Evolutionary conservation across 495 filamentous ascomycete species (phyloP).

Genomic region (Podospora didyma): DNA sequence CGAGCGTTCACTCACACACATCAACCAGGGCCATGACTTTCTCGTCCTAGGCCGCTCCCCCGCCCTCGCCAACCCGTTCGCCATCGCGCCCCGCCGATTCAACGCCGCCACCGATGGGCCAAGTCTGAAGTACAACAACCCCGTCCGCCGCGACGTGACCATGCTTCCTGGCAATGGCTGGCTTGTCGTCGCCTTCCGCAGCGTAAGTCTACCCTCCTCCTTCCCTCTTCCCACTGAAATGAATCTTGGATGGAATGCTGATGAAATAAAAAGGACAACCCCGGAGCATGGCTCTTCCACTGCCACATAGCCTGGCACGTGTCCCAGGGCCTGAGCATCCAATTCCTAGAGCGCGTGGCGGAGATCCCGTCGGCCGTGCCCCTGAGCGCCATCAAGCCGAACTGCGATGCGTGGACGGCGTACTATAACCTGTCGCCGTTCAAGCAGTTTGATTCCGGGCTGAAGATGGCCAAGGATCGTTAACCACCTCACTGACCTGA

Average conservation of each 20-base stretch:
- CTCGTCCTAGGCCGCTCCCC: conserved; percentile 29
- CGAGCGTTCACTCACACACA: not conserved
- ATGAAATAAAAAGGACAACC: too few species aligned
- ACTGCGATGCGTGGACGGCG: conserved; percentile 15
- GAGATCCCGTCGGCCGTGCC: conserved; percentile 6
- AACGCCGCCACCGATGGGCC: conserved; percentile 13
- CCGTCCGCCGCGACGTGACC: conserved; percentile 34
- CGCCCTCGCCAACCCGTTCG: conserved; percentile 13
- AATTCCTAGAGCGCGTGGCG: conserved; percentile 23
- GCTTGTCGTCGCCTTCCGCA: conserved; percentile 34
- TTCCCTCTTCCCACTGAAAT: too few species aligned
- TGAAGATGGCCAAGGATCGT: too few species aligned
- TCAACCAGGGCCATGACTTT: conserved; percentile 14
- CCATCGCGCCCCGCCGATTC: conserved; percentile 21
- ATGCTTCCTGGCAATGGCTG: conserved; percentile 32
- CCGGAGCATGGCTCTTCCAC: conserved; percentile 33
- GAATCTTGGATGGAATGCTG: too few species aligned
- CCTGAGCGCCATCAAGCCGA: not conserved
- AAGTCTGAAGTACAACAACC: not conserved
- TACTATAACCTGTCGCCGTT: conserved; percentile 28
- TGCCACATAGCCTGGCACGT: conserved; percentile 50
- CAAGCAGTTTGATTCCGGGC: conserved; percentile 42
- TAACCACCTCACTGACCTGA: too few species aligned
- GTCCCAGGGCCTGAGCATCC: conserved; percentile 39
- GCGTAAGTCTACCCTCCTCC: too few species aligned